Conservation (phyloP, 495 filamentous ascomycete genomes). For the Podospora pseudopauciseta region DNA sequence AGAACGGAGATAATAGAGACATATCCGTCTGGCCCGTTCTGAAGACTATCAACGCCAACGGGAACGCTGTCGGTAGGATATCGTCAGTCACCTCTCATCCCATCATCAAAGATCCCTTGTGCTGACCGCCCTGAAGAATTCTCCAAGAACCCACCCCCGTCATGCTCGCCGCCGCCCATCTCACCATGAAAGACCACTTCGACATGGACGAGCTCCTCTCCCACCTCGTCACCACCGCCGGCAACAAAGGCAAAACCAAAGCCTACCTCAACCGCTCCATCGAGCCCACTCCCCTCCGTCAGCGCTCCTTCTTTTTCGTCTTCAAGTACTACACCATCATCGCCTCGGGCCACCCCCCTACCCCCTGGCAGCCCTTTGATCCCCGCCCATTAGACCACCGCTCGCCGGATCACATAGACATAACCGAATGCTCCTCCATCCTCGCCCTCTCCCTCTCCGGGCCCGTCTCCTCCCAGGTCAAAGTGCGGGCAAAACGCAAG, state of each 20-base stretch:
- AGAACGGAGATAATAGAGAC: conserved; percentile 28
- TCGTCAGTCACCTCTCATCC: conserved; percentile 31
- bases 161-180: conserved; percentile 49
- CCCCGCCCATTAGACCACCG: conserved; percentile 36
- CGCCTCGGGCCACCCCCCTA: conserved; percentile 38
- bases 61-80: conserved; percentile 48
- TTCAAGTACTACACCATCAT: conserved; percentile 55
- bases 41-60: conserved; percentile 28
- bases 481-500: conserved; percentile 35
- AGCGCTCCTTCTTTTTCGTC: conserved; percentile 50
- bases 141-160: conserved; percentile 51
- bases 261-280: conserved; percentile 42
- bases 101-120: background rate
- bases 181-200: conserved; percentile 46
- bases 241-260: conserved; percentile 33
- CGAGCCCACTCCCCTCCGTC: conserved; percentile 32
- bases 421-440: conserved; percentile 48
- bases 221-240: conserved; percentile 37
- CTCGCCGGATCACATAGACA: conserved; percentile 43
- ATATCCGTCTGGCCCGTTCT: conserved; percentile 43
- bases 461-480: conserved; percentile 31
- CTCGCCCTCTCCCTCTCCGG: conserved; percentile 49
- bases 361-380: conserved; percentile 49
- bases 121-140: conserved; percentile 24
- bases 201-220: conserved; percentile 52